Conservation (phyloP, 441 rosid genomes). For the Erodium moschatum region DNA sequence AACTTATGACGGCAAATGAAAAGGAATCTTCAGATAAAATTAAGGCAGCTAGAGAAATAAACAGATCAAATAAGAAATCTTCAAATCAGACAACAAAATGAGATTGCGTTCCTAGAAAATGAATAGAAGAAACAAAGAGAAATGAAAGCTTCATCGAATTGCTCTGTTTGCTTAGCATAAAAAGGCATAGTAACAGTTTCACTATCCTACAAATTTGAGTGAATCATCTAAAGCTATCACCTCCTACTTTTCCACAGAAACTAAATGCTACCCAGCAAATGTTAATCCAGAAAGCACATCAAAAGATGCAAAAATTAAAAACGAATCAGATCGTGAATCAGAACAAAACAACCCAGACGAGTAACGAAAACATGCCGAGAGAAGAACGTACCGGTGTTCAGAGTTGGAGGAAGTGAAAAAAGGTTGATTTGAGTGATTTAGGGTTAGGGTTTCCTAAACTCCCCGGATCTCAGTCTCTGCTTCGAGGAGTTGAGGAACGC, state of each 20-base stretch:
- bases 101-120: too few relatives aligned
- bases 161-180: too few relatives aligned
- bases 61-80: too few relatives aligned
- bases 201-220: too few relatives aligned
- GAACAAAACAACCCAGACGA: constrained; percentile 5
- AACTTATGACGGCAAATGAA: too few relatives aligned
- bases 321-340: neutral
- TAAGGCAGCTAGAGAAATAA: too few relatives aligned
- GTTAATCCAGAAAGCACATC: neutral
- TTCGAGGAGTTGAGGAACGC: constrained; percentile 56
- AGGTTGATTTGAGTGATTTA: neutral
- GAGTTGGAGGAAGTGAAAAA: neutral
- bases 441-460: constrained; percentile 47
- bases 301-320: neutral
- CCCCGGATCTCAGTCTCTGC: constrained; percentile 58
- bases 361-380: constrained; percentile 30
- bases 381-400: neutral
- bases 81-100: too few relatives aligned
- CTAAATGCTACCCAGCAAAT: neutral
- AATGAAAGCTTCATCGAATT: too few relatives aligned
- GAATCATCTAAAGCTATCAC: neutral
- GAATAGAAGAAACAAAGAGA: too few relatives aligned
- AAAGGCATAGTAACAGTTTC: too few relatives aligned
- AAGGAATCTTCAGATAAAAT: too few relatives aligned
- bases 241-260: neutral